Evolutionary conservation across 768 basidiomycete genomes (phyloP), one percentile per base, ranked within the genome.

Genomic region (Kwoniella dejecticola): DNA sequence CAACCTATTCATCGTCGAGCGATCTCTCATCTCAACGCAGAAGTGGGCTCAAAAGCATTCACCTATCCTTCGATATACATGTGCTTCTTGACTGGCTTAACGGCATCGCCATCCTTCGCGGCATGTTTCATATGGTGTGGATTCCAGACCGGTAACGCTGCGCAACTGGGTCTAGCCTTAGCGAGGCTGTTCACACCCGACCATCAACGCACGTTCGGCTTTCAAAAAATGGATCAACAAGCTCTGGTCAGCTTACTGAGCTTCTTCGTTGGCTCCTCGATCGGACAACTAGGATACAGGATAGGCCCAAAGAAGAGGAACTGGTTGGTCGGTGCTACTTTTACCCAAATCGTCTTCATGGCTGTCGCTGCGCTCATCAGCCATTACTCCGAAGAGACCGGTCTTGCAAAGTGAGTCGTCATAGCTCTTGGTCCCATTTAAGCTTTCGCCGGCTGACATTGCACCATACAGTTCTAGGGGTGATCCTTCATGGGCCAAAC

Each of bases 191-290:
- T 90, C 68, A 68, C 70, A 4, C 72, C 77, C 0, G 59, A 60
- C 24, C 63, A 60, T n/a, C 85, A 88, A 71, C 72, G 72, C 15
- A 73, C 72, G 2, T 68, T 66, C 48, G 77, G 82, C 0, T 93
- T 94, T 81, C 90, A 90, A 77, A 84, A 83, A 55, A 83, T 90
- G 3, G 92, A 96, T 69, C 86, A 86, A 75, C 90, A 91, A 76
- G 90, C 91, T 12, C 81, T 94, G 56, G 85, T 85, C 41, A 91
- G 90, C 15, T 78, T 92, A 12, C 70, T 89, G 57, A 78, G 85
- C n/a, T 93, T 93, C 83, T 83, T 89, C 64, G 58, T 82, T 11
- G 91, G 91, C 10, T 84, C 89, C 19, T 86, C 84, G 75, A 49
- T 90, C 49, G 90, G 91, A 0, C 87, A 90, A 19, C 21, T 76